A percentile compares a stretch with the other conserved stretches of the same genome.
phyloP scores from a whole-genome alignment of 441 rosid species.

The Arabidopsis hybrid region DNA sequence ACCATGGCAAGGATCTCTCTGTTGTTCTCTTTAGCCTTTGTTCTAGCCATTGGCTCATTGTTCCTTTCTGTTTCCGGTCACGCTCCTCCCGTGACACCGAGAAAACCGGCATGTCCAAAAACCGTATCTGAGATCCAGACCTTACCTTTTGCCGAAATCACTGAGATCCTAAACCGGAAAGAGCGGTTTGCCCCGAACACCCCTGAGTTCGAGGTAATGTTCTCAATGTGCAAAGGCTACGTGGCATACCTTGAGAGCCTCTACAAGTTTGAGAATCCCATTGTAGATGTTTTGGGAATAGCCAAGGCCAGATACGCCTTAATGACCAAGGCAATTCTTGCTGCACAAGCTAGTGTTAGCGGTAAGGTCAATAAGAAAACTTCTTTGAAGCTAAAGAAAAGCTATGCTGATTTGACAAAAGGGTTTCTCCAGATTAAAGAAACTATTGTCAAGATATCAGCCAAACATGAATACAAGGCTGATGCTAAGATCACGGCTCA shows the following conservation, averaged over 20 bases:
- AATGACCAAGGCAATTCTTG: slow-evolving; percentile 23
- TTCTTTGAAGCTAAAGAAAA: slow-evolving; percentile 18
- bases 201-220: slow-evolving; percentile 27
- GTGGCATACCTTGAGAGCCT: slow-evolving; percentile 26
- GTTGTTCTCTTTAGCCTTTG: slow-evolving; percentile 35
- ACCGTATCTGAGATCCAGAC: slow-evolving; percentile 32
- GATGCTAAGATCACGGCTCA: slow-evolving; percentile 20
- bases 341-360: slow-evolving; percentile 16
- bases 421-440: slow-evolving; percentile 11
- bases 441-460: slow-evolving; percentile 21
- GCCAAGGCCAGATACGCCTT: slow-evolving; percentile 29
- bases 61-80: slow-evolving; percentile 24
- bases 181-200: slow-evolving; percentile 9
- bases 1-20: slow-evolving; percentile 43
- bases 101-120: not conserved
- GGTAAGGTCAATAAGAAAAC: slow-evolving; percentile 25
- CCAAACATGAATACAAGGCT: slow-evolving; percentile 40
- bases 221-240: slow-evolving; percentile 36
- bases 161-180: slow-evolving; percentile 12
- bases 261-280: slow-evolving; percentile 28
- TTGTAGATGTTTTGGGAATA: slow-evolving; percentile 24
- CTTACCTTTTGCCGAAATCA: slow-evolving; percentile 34
- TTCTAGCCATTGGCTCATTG: slow-evolving; percentile 25
- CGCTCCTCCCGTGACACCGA: not conserved
- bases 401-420: slow-evolving; percentile 18